Evolutionary conservation across 2,329 filamentous ascomycete genomes (phyloP).

Genomic region (Cryphonectria naterciae): DNA sequence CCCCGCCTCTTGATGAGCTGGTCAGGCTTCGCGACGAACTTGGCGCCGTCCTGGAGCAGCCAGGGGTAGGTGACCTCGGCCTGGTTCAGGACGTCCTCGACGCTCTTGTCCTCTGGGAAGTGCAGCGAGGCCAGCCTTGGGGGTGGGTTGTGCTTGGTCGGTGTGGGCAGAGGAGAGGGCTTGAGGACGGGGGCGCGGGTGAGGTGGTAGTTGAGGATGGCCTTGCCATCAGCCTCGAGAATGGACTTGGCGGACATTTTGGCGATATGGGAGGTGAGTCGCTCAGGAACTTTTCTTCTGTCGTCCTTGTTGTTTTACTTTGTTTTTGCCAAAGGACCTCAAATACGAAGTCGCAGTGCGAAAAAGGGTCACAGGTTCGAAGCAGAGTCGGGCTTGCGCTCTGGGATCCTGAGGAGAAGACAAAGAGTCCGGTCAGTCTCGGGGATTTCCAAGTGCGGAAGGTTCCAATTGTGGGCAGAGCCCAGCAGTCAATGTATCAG

Average conservation of each 20-base stretch:
- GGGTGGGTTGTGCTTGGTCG: slow-evolving; percentile 88
- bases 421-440: slow-evolving; percentile 21
- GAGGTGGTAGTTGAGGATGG: slow-evolving; percentile 99
- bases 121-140: slow-evolving; percentile 88
- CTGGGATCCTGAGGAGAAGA: slow-evolving; percentile 17
- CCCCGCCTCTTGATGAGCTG: slow-evolving; percentile 99
- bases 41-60: slow-evolving; percentile 80
- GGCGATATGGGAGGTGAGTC: slow-evolving; percentile 27
- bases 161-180: slow-evolving; percentile 85
- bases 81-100: slow-evolving; percentile 86
- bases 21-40: slow-evolving; percentile 97
- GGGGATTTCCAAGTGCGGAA: slow-evolving; percentile 21
- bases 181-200: slow-evolving; percentile 97
- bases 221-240: slow-evolving; percentile 99
- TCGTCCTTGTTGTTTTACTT: slow-evolving; percentile 20
- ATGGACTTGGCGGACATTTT: slow-evolving; percentile 96
- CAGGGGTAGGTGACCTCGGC: slow-evolving; percentile 97
- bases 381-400: slow-evolving; percentile 21
- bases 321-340: slow-evolving; percentile 19
- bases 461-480: slow-evolving; percentile 1
- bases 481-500: neutral
- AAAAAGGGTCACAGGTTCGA: slow-evolving; percentile 20
- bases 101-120: slow-evolving; percentile 86
- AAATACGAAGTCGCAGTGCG: slow-evolving; percentile 28
- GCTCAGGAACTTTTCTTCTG: slow-evolving; percentile 26